A percentile compares a stretch with the other conserved stretches of the same genome.
These are phyloP conservation scores for Rhizopogon salebrosus DNA, from an alignment of 768 basidiomycete species.

Conservation along the genomic window DNA sequence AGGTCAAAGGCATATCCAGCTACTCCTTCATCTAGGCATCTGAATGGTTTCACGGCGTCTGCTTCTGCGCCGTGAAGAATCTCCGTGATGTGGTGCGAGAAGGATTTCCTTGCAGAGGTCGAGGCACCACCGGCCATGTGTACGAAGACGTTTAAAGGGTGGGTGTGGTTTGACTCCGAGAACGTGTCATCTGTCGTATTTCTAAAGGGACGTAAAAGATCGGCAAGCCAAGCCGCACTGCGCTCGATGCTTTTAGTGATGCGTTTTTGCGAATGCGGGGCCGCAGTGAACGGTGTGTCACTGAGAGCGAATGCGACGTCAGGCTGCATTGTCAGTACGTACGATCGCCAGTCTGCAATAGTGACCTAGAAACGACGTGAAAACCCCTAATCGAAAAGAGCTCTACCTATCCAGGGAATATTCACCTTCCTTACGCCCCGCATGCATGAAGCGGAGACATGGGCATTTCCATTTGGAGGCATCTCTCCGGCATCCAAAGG, in stretches of 20 bases:
- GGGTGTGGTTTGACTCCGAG: not conserved
- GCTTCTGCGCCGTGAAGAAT: constrained; percentile 51
- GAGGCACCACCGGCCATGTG: constrained; percentile 64
- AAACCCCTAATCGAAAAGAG: not conserved
- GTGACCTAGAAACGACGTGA: constrained; percentile 39
- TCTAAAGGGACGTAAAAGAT: constrained; percentile 37
- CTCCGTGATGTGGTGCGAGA: constrained; percentile 55
- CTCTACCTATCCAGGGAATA: constrained; percentile 1
- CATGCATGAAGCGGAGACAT: constrained; percentile 52
- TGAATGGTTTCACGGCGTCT: constrained; percentile 43
- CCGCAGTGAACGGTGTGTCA: constrained; percentile 61
- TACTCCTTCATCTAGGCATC: constrained; percentile 62
- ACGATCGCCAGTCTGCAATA: constrained; percentile 48
- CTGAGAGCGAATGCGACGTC: constrained; percentile 69
- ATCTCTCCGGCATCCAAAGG: constrained; percentile 59
- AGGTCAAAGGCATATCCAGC: constrained; percentile 71
- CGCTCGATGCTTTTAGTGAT: constrained; percentile 72
- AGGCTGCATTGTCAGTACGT: constrained; percentile 49
- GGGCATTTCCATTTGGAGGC: constrained; percentile 64
- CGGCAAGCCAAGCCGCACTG: constrained; percentile 56
- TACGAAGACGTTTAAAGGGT: constrained; percentile 50
- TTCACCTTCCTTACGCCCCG: constrained; percentile 70
- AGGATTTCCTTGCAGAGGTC: constrained; percentile 54
- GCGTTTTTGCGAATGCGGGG: constrained; percentile 74
- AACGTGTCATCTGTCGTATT: not conserved